These are phyloP conservation scores for Lepidium sativum DNA, from an alignment of 345 rosid genomes.

Conservation along the genomic window DNA sequence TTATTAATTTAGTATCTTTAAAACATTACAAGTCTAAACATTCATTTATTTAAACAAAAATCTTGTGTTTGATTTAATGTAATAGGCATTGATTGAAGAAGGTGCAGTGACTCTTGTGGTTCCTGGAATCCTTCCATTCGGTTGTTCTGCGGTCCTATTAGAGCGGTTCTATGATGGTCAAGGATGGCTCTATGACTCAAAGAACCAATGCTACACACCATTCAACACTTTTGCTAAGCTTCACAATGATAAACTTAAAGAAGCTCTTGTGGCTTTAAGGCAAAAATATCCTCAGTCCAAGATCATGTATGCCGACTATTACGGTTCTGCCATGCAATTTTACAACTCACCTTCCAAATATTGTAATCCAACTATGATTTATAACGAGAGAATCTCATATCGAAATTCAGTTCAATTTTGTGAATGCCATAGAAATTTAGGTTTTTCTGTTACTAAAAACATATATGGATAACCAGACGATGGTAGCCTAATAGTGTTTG, in stretches of 20 bases:
- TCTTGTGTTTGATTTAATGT: not conserved
- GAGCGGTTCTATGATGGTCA: slow-evolving; percentile 33
- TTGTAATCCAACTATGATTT: slow-evolving; percentile 24
- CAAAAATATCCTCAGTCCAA: slow-evolving; percentile 41
- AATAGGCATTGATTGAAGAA: slow-evolving; percentile 50
- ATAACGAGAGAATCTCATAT: not conserved
- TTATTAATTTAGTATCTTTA: not conserved
- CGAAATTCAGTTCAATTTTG: no score
- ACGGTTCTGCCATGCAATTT: slow-evolving; percentile 35
- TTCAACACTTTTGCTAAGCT: slow-evolving; percentile 40
- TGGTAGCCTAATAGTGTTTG: no score
- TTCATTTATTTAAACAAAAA: not conserved
- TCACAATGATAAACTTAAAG: slow-evolving; percentile 43
- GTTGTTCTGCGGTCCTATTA: slow-evolving; percentile 55
- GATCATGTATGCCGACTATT: slow-evolving; percentile 51
- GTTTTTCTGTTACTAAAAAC: no score
- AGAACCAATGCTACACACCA: slow-evolving; percentile 41
- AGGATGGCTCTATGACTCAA: slow-evolving; percentile 34
- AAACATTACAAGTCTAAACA: not conserved
- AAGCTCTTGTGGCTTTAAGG: slow-evolving; percentile 29
- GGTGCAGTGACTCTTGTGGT: slow-evolving; percentile 58
- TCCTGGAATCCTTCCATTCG: slow-evolving; percentile 59
- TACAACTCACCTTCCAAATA: slow-evolving; percentile 35
- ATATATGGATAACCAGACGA: no score
- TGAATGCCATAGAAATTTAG: no score